Evolutionary conservation across 495 filamentous ascomycete genomes (phyloP).

Genomic region (Neurospora sp.): DNA sequence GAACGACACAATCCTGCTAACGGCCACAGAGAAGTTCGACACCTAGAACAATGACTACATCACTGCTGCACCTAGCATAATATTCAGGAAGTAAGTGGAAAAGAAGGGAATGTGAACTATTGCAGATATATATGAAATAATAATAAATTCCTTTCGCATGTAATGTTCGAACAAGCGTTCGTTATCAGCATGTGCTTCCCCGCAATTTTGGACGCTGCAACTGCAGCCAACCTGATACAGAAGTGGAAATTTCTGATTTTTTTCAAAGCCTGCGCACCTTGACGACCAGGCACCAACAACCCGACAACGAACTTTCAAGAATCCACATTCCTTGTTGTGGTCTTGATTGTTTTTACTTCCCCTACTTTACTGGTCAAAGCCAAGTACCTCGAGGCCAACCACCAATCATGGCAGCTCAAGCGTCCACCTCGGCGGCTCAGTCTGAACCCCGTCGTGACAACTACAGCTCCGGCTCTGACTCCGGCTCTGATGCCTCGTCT

Average conservation of each 20-base stretch:
- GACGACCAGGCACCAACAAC: not conserved
- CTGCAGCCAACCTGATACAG: not conserved
- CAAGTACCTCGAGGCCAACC: not conserved
- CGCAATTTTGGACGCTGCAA: not conserved
- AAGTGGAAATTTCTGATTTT: not conserved
- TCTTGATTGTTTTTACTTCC: not conserved
- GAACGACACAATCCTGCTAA: not conserved
- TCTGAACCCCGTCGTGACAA: constrained; percentile 3
- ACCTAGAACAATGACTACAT: not conserved
- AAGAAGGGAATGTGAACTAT: not conserved
- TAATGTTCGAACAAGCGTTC: not conserved
- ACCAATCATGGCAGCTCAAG: not conserved
- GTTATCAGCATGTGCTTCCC: not conserved
- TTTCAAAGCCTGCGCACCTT: not conserved
- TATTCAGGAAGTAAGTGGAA: not conserved
- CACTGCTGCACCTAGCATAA: not conserved
- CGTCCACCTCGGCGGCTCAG: not conserved
- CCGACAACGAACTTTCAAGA: not conserved
- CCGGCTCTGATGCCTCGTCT: constrained; percentile 3
- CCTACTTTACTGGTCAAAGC: not conserved
- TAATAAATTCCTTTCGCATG: not conserved
- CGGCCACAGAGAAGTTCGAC: not conserved
- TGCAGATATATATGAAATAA: not conserved
- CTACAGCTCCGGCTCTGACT: constrained; percentile 7
- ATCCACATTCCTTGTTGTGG: not conserved